phyloP scores from a whole-genome alignment of 192 early-diverging fungal species.

The Allomyces macrogynus region DNA sequence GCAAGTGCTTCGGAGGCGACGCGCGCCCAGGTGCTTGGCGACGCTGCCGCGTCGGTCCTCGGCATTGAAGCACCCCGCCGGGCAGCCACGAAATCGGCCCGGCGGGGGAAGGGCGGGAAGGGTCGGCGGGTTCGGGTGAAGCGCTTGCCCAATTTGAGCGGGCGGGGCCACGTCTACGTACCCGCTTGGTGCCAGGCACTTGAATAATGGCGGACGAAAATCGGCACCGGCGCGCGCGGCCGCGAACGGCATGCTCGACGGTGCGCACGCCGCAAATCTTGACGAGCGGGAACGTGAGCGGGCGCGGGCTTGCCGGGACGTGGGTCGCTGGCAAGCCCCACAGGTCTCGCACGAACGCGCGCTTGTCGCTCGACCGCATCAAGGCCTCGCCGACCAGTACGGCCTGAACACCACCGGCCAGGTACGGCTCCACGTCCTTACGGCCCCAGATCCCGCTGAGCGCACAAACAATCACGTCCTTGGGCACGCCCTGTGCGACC shows the following conservation, averaged over 20 bases:
- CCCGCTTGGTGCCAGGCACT: slow-evolving; percentile 54
- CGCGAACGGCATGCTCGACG: slow-evolving; percentile 52
- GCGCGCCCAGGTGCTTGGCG: too few relatives aligned
- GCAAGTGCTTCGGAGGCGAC: neutral
- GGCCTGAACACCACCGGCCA: slow-evolving; percentile 50
- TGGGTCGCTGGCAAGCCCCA: slow-evolving; percentile 13
- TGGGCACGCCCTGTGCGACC: slow-evolving; percentile 58
- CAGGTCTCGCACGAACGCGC: slow-evolving; percentile 51
- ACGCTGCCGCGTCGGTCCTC: neutral
- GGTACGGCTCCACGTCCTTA: slow-evolving; percentile 62
- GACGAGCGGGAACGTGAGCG: slow-evolving; percentile 22
- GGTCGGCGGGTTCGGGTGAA: slow-evolving; percentile 16
- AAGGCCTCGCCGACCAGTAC: slow-evolving; percentile 89
- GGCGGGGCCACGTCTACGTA: slow-evolving; percentile 38
- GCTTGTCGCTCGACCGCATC: slow-evolving; percentile 64
- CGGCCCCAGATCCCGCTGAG: slow-evolving; percentile 75
- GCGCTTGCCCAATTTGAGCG: slow-evolving; percentile 47
- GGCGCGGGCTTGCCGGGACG: neutral
- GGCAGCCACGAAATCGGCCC: slow-evolving; percentile 54
- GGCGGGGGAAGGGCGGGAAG: neutral
- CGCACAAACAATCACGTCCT: slow-evolving; percentile 55
- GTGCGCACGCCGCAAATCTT: slow-evolving; percentile 88
- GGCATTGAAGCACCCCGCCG: slow-evolving; percentile 33
- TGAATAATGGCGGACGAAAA: slow-evolving; percentile 89
- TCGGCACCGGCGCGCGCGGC: slow-evolving; percentile 64